A percentile compares a stretch with the other conserved stretches of the same genome.
Conservation (phyloP, 208 protist genomes). For the Acanthamoeba lenticulata region DNA sequence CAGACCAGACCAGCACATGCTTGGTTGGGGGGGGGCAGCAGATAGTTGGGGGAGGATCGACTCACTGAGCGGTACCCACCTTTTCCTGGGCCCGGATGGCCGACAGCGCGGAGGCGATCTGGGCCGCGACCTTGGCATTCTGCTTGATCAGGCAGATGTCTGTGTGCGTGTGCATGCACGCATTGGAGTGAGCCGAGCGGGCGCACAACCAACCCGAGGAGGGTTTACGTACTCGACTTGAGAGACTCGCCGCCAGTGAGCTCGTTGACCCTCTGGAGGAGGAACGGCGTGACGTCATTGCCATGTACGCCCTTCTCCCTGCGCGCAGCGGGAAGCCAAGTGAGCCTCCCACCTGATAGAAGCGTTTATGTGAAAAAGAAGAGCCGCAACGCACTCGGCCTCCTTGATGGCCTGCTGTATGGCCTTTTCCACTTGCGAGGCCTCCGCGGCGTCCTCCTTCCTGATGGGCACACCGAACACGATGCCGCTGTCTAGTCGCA, state of each 20-base stretch:
- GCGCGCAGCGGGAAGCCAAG: not conserved
- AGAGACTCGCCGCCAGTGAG: slow-evolving; percentile 86
- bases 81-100: not conserved
- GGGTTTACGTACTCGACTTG: slow-evolving; percentile 67
- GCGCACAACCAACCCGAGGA: not conserved
- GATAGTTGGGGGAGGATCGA: too few relatives aligned
- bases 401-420: slow-evolving; percentile 82
- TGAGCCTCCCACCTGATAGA: not conserved
- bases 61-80: too few relatives aligned
- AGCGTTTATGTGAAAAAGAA: too few relatives aligned
- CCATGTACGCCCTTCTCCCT: slow-evolving; percentile 80
- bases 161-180: not conserved
- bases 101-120: slow-evolving; percentile 33
- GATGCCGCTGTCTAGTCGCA: slow-evolving; percentile 80
- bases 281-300: slow-evolving; percentile 90
- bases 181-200: not conserved
- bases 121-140: slow-evolving; percentile 52
- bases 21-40: too few relatives aligned
- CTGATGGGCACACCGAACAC: slow-evolving; percentile 85
- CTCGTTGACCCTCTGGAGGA: slow-evolving; percentile 86
- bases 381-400: slow-evolving; percentile 60
- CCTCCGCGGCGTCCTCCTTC: slow-evolving; percentile 75
- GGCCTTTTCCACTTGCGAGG: slow-evolving; percentile 55
- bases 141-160: slow-evolving; percentile 68
- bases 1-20: too few relatives aligned